These are phyloP conservation scores for Carex scoparia DNA, from an alignment of 176 grass and related monocot genomes.

Conservation along the genomic window DNA sequence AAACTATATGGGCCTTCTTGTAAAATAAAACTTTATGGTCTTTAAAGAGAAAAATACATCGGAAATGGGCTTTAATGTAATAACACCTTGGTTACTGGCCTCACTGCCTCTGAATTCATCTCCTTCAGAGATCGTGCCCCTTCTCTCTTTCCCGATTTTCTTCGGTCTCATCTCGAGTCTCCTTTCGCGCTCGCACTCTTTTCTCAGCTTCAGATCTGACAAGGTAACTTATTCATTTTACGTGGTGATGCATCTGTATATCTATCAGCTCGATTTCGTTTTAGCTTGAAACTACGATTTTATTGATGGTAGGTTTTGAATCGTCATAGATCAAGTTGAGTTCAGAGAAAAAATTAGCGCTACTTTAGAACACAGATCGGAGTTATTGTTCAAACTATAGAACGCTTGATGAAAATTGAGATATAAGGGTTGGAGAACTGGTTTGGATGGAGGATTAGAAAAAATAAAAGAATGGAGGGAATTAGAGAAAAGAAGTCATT, in stretches of 20 bases:
- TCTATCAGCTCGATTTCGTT: not conserved
- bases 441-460: not conserved
- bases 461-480: not conserved
- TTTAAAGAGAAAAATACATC: not conserved
- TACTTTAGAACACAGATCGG: not conserved
- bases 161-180: not conserved
- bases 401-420: not conserved
- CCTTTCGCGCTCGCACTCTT: not conserved
- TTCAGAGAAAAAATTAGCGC: not conserved
- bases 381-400: not conserved
- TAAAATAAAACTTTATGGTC: not conserved
- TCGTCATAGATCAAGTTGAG: not conserved
- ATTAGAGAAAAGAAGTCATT: not conserved
- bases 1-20: not conserved
- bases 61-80: not conserved
- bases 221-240: conserved; percentile 11
- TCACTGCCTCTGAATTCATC: not conserved
- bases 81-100: not conserved
- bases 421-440: not conserved
- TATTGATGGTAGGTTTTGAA: not conserved
- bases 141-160: not conserved
- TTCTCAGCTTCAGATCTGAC: conserved; percentile 6
- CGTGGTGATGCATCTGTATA: not conserved
- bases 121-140: not conserved
- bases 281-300: not conserved